These are phyloP conservation scores for Drechslerella dactyloides DNA, from an alignment of 2,329 filamentous ascomycete species.

Conservation along the genomic window DNA sequence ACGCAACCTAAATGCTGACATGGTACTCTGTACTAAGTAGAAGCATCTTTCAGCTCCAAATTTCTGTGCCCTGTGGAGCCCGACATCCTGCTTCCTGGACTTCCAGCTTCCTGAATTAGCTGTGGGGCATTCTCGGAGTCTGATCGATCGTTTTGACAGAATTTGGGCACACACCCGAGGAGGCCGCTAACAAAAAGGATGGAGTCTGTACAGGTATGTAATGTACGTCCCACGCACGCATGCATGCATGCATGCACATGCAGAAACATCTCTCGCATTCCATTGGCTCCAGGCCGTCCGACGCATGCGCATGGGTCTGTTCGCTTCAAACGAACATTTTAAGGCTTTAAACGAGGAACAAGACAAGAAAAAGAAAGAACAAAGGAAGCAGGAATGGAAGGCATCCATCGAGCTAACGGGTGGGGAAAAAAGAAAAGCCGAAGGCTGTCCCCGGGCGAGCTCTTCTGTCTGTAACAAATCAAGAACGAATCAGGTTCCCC, in stretches of 20 bases:
- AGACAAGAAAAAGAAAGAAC: slow-evolving; percentile 5
- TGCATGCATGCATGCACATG: slow-evolving; percentile 21
- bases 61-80: too few relatives aligned
- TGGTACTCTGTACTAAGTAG: not conserved
- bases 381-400: not conserved
- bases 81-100: not conserved
- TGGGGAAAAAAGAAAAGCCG: too few relatives aligned
- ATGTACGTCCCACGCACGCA: too few relatives aligned
- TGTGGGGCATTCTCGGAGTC: not conserved
- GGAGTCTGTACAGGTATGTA: not conserved
- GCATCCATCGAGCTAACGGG: not conserved
- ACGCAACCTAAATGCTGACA: not conserved
- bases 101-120: not conserved
- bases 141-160: slow-evolving; percentile 2
- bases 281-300: slow-evolving; percentile 25
- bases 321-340: slow-evolving; percentile 44
- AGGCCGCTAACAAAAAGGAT: not conserved
- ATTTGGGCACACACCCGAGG: slow-evolving; percentile 2
- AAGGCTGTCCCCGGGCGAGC: not conserved
- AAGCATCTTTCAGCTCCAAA: not conserved
- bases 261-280: slow-evolving; percentile 9
- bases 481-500: not conserved
- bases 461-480: not conserved
- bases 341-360: slow-evolving; percentile 37
- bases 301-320: slow-evolving; percentile 10